Evolutionary conservation across 495 filamentous ascomycete species (phyloP).

Genomic region (Bombardia bombarda): DNA sequence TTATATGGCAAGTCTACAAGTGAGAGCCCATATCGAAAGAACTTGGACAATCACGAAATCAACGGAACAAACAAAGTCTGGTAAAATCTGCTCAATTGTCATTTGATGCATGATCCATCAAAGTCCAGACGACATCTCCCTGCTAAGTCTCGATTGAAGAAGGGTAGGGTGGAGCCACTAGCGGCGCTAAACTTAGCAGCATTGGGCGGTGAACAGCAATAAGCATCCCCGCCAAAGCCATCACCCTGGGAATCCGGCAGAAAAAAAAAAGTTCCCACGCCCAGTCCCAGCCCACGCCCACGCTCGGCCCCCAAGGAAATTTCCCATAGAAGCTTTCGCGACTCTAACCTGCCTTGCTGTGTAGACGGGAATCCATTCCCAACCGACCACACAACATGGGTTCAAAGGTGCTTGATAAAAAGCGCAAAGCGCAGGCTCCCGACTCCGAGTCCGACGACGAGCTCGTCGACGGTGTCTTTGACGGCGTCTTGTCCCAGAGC

Average conservation of each 20-base stretch:
- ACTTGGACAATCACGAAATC: too few relatives aligned
- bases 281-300: not conserved
- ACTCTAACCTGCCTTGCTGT: not conserved
- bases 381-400: constrained; percentile 28
- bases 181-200: too few relatives aligned
- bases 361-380: constrained; percentile 12
- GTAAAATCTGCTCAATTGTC: too few relatives aligned
- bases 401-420: constrained; percentile 27
- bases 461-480: constrained; percentile 20
- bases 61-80: too few relatives aligned
- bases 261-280: constrained; percentile 22
- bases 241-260: constrained; percentile 20
- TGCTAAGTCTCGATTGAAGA: too few relatives aligned
- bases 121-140: too few relatives aligned
- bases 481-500: constrained; percentile 26
- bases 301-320: too few relatives aligned
- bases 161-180: too few relatives aligned
- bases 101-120: too few relatives aligned
- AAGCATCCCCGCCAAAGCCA: constrained; percentile 15
- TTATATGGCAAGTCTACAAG: too few relatives aligned
- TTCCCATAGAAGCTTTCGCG: constrained; percentile 7
- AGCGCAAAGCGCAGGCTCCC: constrained; percentile 34
- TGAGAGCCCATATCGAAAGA: too few relatives aligned
- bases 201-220: constrained; percentile 15
- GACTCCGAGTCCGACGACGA: constrained; percentile 28